Conservation (phyloP, 2,329 filamentous ascomycete species). For the Aspergillus sp. region DNA sequence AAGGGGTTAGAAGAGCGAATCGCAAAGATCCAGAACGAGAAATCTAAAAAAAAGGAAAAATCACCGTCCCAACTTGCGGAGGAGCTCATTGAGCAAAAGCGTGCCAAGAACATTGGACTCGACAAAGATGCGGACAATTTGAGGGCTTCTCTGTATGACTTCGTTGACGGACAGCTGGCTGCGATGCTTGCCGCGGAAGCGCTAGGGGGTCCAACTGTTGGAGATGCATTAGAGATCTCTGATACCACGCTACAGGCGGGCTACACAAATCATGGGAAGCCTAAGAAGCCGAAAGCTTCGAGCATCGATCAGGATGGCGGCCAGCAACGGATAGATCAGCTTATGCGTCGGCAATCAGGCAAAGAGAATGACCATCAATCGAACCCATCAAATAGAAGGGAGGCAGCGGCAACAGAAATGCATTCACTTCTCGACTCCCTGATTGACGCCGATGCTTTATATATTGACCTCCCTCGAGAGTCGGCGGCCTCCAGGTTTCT, state of each 20-base stretch:
- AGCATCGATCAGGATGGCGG: constrained; percentile 24
- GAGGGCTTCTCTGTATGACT: constrained; percentile 58
- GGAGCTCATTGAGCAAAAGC: constrained; percentile 57
- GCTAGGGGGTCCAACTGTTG: constrained; percentile 73
- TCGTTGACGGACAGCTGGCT: constrained; percentile 65
- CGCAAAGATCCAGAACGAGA: constrained; percentile 50
- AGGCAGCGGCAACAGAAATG: constrained; percentile 44
- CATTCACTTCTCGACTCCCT: constrained; percentile 42
- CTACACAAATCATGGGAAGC: constrained; percentile 48
- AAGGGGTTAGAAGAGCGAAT: constrained; percentile 53
- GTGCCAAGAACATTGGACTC: constrained; percentile 53
- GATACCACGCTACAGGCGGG: constrained; percentile 48
- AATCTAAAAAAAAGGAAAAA: constrained; percentile 52
- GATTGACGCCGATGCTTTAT: constrained; percentile 41
- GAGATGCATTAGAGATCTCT: constrained; percentile 61
- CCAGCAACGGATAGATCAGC: constrained; percentile 47
- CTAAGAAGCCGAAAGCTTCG: constrained; percentile 30
- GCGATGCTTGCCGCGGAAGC: constrained; percentile 76
- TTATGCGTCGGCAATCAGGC: constrained; percentile 35
- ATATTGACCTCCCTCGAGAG: constrained; percentile 44
- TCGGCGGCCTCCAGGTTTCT: constrained; percentile 49
- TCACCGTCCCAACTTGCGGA: constrained; percentile 55
- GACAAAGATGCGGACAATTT: constrained; percentile 56
- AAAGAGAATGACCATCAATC: constrained; percentile 15
- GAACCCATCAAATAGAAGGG: constrained; percentile 36